Evolutionary conservation across 192 early-diverging fungal species (phyloP), one percentile per base, ranked within the genome.

Genomic region (Phlyctochytrium planicorne): DNA sequence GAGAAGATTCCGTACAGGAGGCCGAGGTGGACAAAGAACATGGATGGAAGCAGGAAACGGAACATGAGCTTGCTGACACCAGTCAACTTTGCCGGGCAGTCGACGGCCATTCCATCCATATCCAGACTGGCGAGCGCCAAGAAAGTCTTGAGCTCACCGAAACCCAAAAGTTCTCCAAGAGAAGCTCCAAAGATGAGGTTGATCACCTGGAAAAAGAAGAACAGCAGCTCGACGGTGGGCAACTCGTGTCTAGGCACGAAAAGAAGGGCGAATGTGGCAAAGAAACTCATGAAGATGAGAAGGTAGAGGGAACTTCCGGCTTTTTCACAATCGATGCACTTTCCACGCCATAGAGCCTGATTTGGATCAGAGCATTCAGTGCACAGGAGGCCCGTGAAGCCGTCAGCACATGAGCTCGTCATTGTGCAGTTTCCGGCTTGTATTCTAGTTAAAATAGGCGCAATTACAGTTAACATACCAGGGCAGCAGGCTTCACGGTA

Each of bases 201-300:
- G 23, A 61, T 52, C 30, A 69, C 68, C 55, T 69, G 68, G 40
- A 69, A 69, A 60, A 59, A 69, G 32, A 69, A 69, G 20, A 69
- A 50, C 31, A 69, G 60, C 16, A 69, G 60, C 30, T 69, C 68
- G 27, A 69, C 30, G 20, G 68, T 69, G 10, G 68, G 68, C 10
- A 60, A 52, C 52, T 69, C 68, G 50, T 62, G 47, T 24, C 37
- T 23, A 17, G 68, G 68, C 1, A 69, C 40, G 61, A 69, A 63
- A 16, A 69, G 30, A 10, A 69, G 30, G 17, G 61, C 34, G 50
- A 69, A 62, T 3, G 60, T 69, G 25, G 60, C 68, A 23, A 69
- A 4, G 14, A 29, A 6, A 27, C 55, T 57, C 55, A 57, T 10
- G 20, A 57, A 29, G 6, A 57, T 14, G 4, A 57, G 16, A 6